Conservation (phyloP, 169 alveolate species). For the Ichthyophthirius multifiliis region DNA sequence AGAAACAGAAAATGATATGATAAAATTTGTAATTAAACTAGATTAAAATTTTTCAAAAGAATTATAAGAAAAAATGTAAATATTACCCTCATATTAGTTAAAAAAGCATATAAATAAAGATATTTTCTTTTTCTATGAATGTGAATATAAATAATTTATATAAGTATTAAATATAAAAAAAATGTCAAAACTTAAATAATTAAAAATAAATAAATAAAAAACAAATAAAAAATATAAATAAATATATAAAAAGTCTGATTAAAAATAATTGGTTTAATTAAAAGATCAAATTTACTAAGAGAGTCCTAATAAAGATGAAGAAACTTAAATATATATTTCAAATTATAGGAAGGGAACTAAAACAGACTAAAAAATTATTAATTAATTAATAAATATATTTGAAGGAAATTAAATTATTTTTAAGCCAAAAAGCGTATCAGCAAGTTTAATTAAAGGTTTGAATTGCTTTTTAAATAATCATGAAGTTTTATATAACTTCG, state of each 20-base stretch:
- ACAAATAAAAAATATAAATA: background rate
- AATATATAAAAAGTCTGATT: background rate
- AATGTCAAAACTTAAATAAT: background rate
- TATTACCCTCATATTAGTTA: background rate
- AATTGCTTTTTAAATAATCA: background rate
- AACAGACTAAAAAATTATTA: background rate
- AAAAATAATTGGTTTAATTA: background rate
- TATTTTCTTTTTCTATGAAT: background rate
- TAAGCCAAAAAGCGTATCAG: background rate
- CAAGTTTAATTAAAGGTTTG: background rate
- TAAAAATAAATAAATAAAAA: background rate
- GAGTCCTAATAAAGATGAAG: background rate
- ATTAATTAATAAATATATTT: background rate
- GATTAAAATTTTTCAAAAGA: background rate
- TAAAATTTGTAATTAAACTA: background rate
- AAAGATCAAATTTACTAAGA: too few species aligned
- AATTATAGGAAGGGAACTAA: background rate
- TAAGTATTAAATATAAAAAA: background rate
- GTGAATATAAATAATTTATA: background rate
- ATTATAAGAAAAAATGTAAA: background rate
- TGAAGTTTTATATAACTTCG: background rate
- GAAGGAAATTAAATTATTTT: background rate
- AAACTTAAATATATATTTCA: background rate
- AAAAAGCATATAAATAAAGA: background rate
- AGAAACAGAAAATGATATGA: background rate